Evolutionary conservation across 768 basidiomycete genomes (phyloP).

Genomic region (Boletus barrowsii): DNA sequence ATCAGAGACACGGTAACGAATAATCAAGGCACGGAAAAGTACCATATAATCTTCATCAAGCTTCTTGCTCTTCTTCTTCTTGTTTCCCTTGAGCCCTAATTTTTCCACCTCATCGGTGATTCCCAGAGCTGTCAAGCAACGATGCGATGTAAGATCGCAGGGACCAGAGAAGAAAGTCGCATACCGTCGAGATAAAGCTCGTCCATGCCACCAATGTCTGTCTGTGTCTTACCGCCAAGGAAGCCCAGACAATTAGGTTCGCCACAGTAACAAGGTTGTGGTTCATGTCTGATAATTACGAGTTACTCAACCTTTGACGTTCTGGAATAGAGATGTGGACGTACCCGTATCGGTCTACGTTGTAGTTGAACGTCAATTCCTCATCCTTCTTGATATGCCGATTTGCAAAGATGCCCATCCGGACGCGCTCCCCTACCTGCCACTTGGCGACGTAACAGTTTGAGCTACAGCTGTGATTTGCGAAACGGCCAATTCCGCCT

Average conservation of each 20-base stretch:
- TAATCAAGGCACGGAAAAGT: constrained; percentile 12
- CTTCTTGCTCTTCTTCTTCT: constrained; percentile 88
- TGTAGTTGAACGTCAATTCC: constrained; percentile 98
- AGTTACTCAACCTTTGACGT: not conserved
- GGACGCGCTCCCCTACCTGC: constrained; percentile 84
- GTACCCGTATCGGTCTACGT: constrained; percentile 98
- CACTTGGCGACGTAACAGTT: constrained; percentile 99
- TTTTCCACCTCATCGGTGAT: constrained; percentile 88
- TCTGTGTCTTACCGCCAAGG: constrained; percentile 98
- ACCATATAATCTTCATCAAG: constrained; percentile 94
- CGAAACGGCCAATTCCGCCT: constrained; percentile 95
- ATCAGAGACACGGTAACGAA: not conserved
- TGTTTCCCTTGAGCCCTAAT: constrained; percentile 79
- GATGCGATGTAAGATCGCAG: not conserved
- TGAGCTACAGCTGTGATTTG: constrained; percentile 96
- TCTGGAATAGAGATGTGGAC: constrained; percentile 24
- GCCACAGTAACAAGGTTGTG: constrained; percentile 93
- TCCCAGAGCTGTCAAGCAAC: constrained; percentile 65
- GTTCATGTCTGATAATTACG: constrained; percentile 65
- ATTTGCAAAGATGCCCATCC: constrained; percentile 99
- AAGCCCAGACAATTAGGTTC: constrained; percentile 94
- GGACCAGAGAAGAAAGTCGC: not conserved
- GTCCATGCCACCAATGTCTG: constrained; percentile 91
- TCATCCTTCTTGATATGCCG: constrained; percentile 72
- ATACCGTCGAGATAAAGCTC: constrained; percentile 90